A percentile compares a stretch with the other conserved stretches of the same genome.
Evolutionary conservation across 2,329 filamentous ascomycete genomes (phyloP).

Genomic region (Colletotrichum abscissum): DNA sequence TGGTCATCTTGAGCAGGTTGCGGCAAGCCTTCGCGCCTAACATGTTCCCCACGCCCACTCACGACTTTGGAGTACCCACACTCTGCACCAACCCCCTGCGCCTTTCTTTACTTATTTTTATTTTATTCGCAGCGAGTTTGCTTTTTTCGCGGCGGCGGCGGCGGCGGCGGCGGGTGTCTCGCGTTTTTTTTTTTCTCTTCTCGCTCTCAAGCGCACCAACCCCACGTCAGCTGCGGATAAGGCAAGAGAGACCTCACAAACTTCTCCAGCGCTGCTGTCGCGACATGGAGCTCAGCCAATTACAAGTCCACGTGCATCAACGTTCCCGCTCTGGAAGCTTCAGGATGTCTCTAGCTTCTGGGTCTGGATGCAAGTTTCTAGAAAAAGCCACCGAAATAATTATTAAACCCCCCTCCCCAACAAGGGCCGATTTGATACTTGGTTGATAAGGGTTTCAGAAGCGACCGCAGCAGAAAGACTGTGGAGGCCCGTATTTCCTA

Average conservation of each 20-base stretch:
- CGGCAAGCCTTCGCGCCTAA: neutral
- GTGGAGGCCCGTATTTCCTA: neutral
- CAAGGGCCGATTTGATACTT: constrained; percentile 1
- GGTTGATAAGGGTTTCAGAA: constrained; percentile 21
- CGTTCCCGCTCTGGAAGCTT: neutral
- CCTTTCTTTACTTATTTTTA: neutral
- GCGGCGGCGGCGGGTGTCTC: neutral
- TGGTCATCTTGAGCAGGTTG: constrained; percentile 1
- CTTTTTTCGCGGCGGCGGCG: neutral
- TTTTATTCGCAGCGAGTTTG: neutral
- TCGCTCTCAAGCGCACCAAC: constrained; percentile 28
- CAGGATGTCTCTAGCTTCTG: constrained; percentile 3
- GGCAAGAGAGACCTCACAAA: neutral
- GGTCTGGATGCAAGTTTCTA: neutral
- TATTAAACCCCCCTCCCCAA: too few species aligned
- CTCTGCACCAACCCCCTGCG: constrained; percentile 6
- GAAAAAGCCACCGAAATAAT: neutral
- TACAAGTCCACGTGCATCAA: constrained; percentile 41
- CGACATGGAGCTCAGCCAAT: constrained; percentile 37
- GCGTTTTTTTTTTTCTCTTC: neutral
- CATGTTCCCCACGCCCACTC: constrained; percentile 3
- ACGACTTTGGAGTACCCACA: neutral
- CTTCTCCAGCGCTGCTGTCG: neutral
- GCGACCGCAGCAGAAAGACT: neutral
- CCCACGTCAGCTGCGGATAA: constrained; percentile 14